Percentiles rank a stretch among this genome's conserved stretches.
Conservation (phyloP, 2,329 filamentous ascomycete species). For the Arthrobotrys pseudoclavata region DNA sequence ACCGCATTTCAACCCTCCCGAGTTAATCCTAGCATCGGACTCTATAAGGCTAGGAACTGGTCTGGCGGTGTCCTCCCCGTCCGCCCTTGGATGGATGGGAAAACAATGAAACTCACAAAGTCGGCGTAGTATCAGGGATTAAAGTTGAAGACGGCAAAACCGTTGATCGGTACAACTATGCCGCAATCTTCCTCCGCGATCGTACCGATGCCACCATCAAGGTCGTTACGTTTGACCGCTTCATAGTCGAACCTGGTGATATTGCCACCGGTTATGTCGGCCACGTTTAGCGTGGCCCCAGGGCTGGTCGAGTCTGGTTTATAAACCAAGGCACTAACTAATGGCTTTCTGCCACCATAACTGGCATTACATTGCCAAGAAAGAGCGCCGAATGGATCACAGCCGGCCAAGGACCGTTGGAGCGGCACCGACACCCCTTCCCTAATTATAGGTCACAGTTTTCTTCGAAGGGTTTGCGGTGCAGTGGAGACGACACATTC, state of each 20-base stretch:
- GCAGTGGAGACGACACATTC: background rate
- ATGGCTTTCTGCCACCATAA: background rate
- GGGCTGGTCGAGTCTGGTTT: background rate
- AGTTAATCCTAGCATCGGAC: background rate
- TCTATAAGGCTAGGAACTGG: background rate
- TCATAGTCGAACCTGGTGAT: background rate
- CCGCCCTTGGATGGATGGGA: constrained; percentile 2
- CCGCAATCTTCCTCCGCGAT: too few species aligned
- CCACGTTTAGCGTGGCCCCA: background rate
- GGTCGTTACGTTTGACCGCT: background rate
- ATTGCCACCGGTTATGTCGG: background rate
- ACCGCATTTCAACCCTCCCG: background rate
- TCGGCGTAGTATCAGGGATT: background rate
- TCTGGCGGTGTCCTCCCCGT: constrained; percentile 6
- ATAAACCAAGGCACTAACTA: background rate
- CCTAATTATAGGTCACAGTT: background rate
- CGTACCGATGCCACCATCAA: background rate
- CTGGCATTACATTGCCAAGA: background rate
- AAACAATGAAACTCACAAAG: background rate
- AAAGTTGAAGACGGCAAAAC: background rate
- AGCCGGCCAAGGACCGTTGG: background rate
- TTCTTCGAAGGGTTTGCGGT: background rate
- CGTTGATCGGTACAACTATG: background rate
- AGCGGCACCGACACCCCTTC: background rate
- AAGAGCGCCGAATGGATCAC: constrained; percentile 6